Evolutionary conservation across 441 rosid genomes (phyloP).

Genomic region (Erysimum pusillum): DNA sequence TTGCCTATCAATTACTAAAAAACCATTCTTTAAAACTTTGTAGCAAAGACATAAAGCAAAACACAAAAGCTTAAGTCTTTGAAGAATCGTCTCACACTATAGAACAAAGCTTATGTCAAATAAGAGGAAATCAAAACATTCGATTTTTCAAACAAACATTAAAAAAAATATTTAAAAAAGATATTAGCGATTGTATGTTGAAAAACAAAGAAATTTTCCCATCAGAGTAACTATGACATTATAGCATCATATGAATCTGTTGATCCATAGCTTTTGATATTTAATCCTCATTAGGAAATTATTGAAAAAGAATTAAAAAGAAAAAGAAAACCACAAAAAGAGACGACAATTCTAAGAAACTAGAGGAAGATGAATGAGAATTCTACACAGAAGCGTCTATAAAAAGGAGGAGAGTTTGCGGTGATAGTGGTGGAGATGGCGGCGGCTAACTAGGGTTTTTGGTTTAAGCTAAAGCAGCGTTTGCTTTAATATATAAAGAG

Average conservation of each 20-base stretch:
- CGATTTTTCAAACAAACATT: background rate
- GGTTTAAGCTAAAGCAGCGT: background rate
- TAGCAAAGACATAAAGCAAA: background rate
- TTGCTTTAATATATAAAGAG: background rate
- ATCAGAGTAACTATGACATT: constrained; percentile 52
- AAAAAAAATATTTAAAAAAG: too few species aligned
- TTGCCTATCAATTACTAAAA: constrained; percentile 23
- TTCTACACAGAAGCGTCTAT: background rate
- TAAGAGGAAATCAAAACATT: background rate
- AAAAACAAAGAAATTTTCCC: constrained; percentile 16
- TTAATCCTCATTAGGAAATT: constrained; percentile 44
- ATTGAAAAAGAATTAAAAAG: background rate
- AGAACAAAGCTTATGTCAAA: background rate
- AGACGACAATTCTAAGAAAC: background rate
- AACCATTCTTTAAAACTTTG: background rate
- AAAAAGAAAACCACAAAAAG: background rate
- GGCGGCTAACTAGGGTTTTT: constrained; percentile 39
- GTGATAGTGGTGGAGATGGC: background rate
- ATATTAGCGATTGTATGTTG: background rate
- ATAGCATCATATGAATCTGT: constrained; percentile 42
- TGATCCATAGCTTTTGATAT: constrained; percentile 44
- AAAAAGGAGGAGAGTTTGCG: constrained; percentile 19
- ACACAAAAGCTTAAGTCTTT: background rate
- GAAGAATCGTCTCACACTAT: background rate
- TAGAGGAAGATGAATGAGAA: background rate